These are phyloP conservation scores for Mycena floridula DNA, from an alignment of 768 basidiomycete genomes.

Conservation along the genomic window DNA sequence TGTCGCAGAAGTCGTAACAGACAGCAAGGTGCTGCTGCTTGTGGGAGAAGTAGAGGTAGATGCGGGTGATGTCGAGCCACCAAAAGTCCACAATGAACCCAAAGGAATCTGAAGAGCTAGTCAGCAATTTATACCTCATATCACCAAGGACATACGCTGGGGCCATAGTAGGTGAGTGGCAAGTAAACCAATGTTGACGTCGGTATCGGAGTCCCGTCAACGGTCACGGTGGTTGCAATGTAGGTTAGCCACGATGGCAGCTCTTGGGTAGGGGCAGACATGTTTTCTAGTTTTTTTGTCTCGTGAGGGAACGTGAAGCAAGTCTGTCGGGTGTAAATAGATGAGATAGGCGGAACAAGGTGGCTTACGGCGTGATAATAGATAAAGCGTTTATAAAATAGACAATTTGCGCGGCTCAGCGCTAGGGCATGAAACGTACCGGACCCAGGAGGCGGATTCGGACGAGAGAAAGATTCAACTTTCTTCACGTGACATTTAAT, in stretches of 20 bases:
- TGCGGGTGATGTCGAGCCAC: slow-evolving; percentile 66
- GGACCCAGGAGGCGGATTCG: no score
- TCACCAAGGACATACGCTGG: slow-evolving; percentile 53
- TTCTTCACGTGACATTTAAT: no score
- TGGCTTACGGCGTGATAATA: no score
- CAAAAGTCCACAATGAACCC: slow-evolving; percentile 65
- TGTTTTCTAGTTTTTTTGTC: slow-evolving; percentile 17
- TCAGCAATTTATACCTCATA: not conserved
- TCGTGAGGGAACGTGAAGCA: not conserved
- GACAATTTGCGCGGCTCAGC: no score
- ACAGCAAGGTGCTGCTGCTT: slow-evolving; percentile 16
- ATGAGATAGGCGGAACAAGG: no score
- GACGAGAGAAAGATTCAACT: no score
- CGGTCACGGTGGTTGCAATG: slow-evolving; percentile 43
- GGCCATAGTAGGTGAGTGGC: slow-evolving; percentile 78
- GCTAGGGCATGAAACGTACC: no score
- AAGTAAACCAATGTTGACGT: slow-evolving; percentile 54
- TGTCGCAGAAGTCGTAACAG: slow-evolving; percentile 23
- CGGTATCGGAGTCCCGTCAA: slow-evolving; percentile 46
- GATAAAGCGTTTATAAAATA: no score
- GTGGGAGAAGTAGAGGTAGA: slow-evolving; percentile 21
- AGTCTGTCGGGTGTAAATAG: no score
- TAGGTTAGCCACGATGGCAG: slow-evolving; percentile 71
- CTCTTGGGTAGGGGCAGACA: slow-evolving; percentile 59
- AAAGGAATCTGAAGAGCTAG: slow-evolving; percentile 59